These are phyloP conservation scores for Skeletonema potamos DNA, from an alignment of 108 stramenopile genomes.

Conservation along the genomic window DNA sequence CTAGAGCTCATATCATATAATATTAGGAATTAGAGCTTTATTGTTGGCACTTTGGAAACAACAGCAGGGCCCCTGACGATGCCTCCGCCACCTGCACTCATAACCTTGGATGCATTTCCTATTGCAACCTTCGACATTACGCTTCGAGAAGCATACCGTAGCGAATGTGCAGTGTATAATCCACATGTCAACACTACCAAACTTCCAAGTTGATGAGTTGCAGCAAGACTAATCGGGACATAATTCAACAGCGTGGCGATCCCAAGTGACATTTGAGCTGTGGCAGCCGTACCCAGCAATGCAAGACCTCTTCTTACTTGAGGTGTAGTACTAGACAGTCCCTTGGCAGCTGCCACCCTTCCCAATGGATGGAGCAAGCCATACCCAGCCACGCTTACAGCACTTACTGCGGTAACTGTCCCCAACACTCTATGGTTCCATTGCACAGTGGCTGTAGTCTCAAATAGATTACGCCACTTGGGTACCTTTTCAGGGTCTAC, in stretches of 20 bases:
- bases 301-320: constrained; percentile 69
- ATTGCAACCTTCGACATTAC: constrained; percentile 15
- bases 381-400: constrained; percentile 61
- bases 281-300: constrained; percentile 77
- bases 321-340: constrained; percentile 53
- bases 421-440: constrained; percentile 97
- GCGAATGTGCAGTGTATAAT: constrained; percentile 80
- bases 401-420: constrained; percentile 73
- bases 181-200: constrained; percentile 88
- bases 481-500: constrained; percentile 57
- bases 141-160: constrained; percentile 70
- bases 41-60: constrained; percentile 6
- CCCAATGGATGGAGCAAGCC: constrained; percentile 55
- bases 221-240: constrained; percentile 93
- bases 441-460: constrained; percentile 98
- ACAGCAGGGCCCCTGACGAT: constrained; percentile 16
- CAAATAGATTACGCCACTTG: constrained; percentile 85
- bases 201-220: constrained; percentile 96
- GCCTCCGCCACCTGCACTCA: constrained; percentile 8
- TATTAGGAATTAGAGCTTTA: neutral
- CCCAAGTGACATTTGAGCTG: constrained; percentile 91
- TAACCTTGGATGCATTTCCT: neutral
- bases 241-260: constrained; percentile 93
- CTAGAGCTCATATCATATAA: neutral
- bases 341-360: neutral